Evolutionary conservation across 192 early-diverging fungal genomes (phyloP).

Genomic region (Mortierella hygrophila): DNA sequence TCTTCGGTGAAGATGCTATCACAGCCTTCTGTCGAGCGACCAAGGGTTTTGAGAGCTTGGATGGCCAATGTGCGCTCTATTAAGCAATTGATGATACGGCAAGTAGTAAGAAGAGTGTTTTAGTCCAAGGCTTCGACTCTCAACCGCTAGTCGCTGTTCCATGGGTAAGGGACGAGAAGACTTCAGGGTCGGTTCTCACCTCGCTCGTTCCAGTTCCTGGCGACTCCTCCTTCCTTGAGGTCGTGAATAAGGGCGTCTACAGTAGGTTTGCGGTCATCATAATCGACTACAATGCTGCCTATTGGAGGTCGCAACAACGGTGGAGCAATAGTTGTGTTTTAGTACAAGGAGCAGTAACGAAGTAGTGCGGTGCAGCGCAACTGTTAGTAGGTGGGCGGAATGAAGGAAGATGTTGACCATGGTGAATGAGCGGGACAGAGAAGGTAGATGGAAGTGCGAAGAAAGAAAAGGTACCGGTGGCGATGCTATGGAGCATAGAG

Average conservation of each 20-base stretch:
- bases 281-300: constrained; percentile 39
- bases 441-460: neutral
- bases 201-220: constrained; percentile 43
- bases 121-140: neutral
- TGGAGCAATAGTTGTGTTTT: too few species aligned
- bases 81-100: neutral
- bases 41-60: constrained; percentile 70
- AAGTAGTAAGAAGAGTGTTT: neutral
- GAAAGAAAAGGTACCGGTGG: constrained; percentile 25
- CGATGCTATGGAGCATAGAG: constrained; percentile 27
- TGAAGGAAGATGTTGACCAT: neutral
- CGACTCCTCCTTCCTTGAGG: constrained; percentile 46
- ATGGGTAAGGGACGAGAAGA: neutral
- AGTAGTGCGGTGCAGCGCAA: neutral
- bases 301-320: neutral
- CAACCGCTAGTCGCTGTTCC: neutral
- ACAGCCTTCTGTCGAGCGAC: constrained; percentile 68
- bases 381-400: neutral
- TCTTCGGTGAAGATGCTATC: constrained; percentile 67
- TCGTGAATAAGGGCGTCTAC: constrained; percentile 45
- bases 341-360: neutral
- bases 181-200: constrained; percentile 4
- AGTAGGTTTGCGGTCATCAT: constrained; percentile 18
- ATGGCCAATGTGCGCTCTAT: constrained; percentile 66
- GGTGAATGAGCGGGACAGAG: neutral